Evolutionary conservation across 352 stramenopile genomes (phyloP), one percentile per base, ranked within the genome.

Genomic region (Phytopythium aichiense): DNA sequence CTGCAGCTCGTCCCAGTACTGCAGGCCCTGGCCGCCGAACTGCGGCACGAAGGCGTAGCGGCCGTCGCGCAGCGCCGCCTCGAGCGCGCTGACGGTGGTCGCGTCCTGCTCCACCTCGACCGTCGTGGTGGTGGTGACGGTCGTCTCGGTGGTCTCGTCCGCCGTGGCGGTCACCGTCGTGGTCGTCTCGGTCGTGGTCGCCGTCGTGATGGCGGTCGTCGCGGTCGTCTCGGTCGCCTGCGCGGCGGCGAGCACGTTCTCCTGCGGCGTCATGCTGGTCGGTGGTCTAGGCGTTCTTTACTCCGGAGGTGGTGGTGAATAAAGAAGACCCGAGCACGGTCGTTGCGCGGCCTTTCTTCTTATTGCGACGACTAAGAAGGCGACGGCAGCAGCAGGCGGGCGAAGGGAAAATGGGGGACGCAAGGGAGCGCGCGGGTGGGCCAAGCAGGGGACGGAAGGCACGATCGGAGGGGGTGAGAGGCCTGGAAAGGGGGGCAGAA

Each of bases 21-120:
- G 66, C 46, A 73, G 72, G 33, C 80, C 81, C 51, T 95, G 86
- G 59, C 86, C 86, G 62, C 81, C 79, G 65, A 89, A 93, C 67
- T 89, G 69, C 22, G 77, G 63, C 28, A 89, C 74, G 59, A 78
- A 67, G 52, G 52, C 65, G 56, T 55, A 75, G 59, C 67, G 71
- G 25, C 46, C 58, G 22, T 51, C 54, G 50, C 58, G 53, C 46
- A 77, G 60, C 42, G 64, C 71, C 37, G 30, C 49, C 54, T 67
- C 67, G 58, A 74, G 64, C 45, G 64, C 67, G 18, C 25, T 23
- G 30, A 56, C 50, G 50, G 50, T 56, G 7, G 50, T 56, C 25
- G 50, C 20, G 28, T 56, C 50, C 28, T 56, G 22, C 25, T 25
- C 50, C 28, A 43, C 50, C 25, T 25, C 50, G 50, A 56, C 50